phyloP scores from a whole-genome alignment of 495 filamentous ascomycete genomes.

The Talaromyces liani region DNA sequence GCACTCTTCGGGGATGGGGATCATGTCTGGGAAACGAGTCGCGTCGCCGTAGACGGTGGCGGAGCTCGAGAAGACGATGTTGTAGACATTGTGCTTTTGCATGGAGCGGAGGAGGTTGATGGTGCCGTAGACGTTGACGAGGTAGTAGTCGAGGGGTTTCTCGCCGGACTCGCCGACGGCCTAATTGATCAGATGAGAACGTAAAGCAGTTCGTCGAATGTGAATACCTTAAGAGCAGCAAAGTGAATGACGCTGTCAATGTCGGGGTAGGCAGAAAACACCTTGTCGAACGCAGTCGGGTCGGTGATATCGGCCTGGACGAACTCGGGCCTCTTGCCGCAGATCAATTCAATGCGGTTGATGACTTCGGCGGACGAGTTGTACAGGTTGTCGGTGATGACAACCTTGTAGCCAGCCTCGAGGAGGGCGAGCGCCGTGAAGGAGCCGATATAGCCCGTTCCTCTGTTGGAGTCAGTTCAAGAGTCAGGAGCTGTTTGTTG shows the following conservation, averaged over 20 bases:
- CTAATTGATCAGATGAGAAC: slow-evolving; percentile 29
- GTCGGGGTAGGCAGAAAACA: slow-evolving; percentile 82
- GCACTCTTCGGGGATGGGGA: slow-evolving; percentile 95
- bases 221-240: slow-evolving; percentile 79
- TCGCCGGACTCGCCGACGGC: slow-evolving; percentile 94
- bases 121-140: slow-evolving; percentile 90
- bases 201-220: background rate
- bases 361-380: slow-evolving; percentile 87
- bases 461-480: slow-evolving; percentile 45
- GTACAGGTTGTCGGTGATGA: slow-evolving; percentile 92
- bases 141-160: slow-evolving; percentile 95
- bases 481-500: slow-evolving; percentile 7
- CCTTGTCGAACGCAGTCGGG: slow-evolving; percentile 71
- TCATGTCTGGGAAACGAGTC: slow-evolving; percentile 94
- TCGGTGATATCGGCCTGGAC: slow-evolving; percentile 83
- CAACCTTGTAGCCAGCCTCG: slow-evolving; percentile 88
- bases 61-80: slow-evolving; percentile 96
- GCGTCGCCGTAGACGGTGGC: slow-evolving; percentile 98
- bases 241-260: slow-evolving; percentile 99
- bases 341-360: slow-evolving; percentile 88
- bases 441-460: slow-evolving; percentile 97
- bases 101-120: slow-evolving; percentile 83
- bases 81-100: slow-evolving; percentile 80
- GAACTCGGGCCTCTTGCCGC: slow-evolving; percentile 81
- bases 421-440: slow-evolving; percentile 92